Conservation (phyloP, 495 filamentous ascomycete species). For the Hyaloscypha finlandica region DNA sequence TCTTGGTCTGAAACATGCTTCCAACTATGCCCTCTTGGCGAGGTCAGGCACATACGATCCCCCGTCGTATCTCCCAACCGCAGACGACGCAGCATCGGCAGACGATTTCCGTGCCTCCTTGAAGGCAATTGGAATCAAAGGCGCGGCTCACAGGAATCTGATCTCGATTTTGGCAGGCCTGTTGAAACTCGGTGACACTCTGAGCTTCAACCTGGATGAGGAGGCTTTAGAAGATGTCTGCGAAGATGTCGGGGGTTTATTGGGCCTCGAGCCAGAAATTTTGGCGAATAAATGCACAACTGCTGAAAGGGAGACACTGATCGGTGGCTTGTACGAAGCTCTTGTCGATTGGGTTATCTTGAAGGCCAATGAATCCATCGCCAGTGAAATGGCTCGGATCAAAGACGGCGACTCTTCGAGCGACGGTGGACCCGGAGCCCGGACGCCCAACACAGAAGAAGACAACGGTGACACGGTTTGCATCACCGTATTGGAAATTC, state of each 20-base stretch:
- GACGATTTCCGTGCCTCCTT: slow-evolving; percentile 87
- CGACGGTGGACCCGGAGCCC: slow-evolving; percentile 48
- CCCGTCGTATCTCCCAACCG: slow-evolving; percentile 87
- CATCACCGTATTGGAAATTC: slow-evolving; percentile 86
- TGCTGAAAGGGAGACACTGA: slow-evolving; percentile 76
- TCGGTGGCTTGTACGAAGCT: slow-evolving; percentile 89
- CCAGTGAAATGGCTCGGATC: slow-evolving; percentile 64
- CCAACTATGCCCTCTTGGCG: slow-evolving; percentile 75
- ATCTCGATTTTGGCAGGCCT: slow-evolving; percentile 84
- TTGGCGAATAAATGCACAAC: slow-evolving; percentile 77
- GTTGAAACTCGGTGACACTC: slow-evolving; percentile 86
- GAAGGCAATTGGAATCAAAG: slow-evolving; percentile 90
- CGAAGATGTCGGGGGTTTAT: slow-evolving; percentile 83
- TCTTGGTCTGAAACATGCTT: slow-evolving; percentile 78
- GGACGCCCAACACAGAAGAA: slow-evolving; percentile 63
- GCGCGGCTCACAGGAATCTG: slow-evolving; percentile 73
- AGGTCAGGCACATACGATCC: slow-evolving; percentile 85
- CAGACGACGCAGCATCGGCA: slow-evolving; percentile 88
- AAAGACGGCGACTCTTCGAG: slow-evolving; percentile 63
- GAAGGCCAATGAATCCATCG: slow-evolving; percentile 89
- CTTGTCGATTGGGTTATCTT: slow-evolving; percentile 91
- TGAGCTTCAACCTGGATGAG: slow-evolving; percentile 82
- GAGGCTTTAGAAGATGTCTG: slow-evolving; percentile 85
- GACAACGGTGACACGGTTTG: slow-evolving; percentile 81
- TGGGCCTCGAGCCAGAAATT: slow-evolving; percentile 86